Base-by-base conservation (phyloP, 2,329 filamentous ascomycete species). In the Cercospora zeae-maydis region DNA sequence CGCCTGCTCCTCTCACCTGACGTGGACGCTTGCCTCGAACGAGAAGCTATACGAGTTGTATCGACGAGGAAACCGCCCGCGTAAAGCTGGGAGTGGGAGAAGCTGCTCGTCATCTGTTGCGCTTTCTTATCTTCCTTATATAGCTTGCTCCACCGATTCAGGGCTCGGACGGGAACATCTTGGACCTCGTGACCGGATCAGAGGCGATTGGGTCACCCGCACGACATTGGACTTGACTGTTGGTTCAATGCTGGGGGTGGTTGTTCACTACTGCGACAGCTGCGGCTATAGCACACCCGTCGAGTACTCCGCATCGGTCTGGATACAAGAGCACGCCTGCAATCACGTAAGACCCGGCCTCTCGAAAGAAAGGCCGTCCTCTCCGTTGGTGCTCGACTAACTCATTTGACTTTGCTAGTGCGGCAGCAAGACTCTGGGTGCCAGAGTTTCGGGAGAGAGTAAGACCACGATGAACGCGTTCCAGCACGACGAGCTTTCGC, bases 401-500 rank as follows among this genome's bases (percentile, higher is more conserved):
- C 66, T 60, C 62, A 34, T 62, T 31, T 13, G 31, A 37, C 45
- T 36, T 52, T 57, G 33, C 31, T 76, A 82, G 79, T 81, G 79
- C 72, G 78, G 78, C 62, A 70, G 72, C 37, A 71, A 74, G 59
- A 77, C 76, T 45, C 70, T 67, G 19, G 78, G 78, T 37, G 76
- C 82, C 79, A 76, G 72, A 75, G 60, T 77, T 75, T 63, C 78
- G 78, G 70, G 66, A 78, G 67, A 78, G 77, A 68, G 71, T 75
- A 73, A 81, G 78, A 66, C 52, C 31, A 61, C 59, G 57, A 83
- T 85, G 79, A 69, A 68, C 39, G 61, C 67, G 13, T 86, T 89
- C 76, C 84, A 87, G 71, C 87, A 93, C 74, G 90, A 96, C 67
- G 92, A 96, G 70, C 88, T 96, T 36, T 84, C 88, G n/a, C 81